Percentiles rank a stretch among this genome's conserved stretches.
phyloP scores from a whole-genome alignment of 1,139 yeast species.

The Debaryomycetaceae sp. region DNA sequence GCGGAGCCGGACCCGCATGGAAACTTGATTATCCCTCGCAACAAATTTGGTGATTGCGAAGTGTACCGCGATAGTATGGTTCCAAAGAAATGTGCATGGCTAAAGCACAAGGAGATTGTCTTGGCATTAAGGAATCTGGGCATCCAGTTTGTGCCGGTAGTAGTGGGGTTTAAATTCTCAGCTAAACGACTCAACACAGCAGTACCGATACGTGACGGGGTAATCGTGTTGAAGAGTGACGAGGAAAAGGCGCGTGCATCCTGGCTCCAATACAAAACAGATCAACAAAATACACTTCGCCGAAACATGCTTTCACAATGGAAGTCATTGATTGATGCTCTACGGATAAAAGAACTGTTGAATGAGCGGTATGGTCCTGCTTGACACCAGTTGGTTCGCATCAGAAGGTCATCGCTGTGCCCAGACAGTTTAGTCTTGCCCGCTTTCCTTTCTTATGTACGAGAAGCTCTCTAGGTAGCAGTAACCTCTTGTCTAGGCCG shows the following conservation, averaged over 20 bases:
- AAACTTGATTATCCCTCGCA: conserved; percentile 13
- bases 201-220: conserved; percentile 21
- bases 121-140: conserved; percentile 6
- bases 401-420: too few species aligned
- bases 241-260: conserved; percentile 12
- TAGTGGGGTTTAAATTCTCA: conserved; percentile 21
- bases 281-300: too few species aligned
- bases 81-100: conserved; percentile 23
- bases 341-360: too few species aligned
- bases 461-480: too few species aligned
- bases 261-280: conserved; percentile 14
- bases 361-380: too few species aligned
- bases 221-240: conserved; percentile 14
- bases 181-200: conserved; percentile 18
- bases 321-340: too few species aligned
- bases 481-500: too few species aligned
- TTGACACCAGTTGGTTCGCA: neutral
- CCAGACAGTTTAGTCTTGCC: too few species aligned
- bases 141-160: conserved; percentile 23
- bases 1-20: conserved; percentile 4
- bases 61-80: conserved; percentile 21
- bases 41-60: conserved; percentile 26
- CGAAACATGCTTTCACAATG: too few species aligned
- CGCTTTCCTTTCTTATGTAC: too few species aligned
- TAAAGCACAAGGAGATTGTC: conserved; percentile 15